Conservation (phyloP, 768 basidiomycete species). For the Cyclocybe cylindracea region DNA sequence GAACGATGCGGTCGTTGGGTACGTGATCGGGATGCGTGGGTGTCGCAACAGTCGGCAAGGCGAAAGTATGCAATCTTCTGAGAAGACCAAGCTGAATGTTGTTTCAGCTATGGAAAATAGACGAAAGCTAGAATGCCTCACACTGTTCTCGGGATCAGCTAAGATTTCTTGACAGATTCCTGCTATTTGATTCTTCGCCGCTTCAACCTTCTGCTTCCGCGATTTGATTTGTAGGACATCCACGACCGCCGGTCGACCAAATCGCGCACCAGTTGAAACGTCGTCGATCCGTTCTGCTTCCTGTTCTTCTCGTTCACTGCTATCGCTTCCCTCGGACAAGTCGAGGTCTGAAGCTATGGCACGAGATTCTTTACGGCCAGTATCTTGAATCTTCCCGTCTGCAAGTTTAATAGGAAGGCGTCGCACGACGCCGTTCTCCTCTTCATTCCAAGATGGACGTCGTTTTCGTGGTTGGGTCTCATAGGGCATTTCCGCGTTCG, state of each 20-base stretch:
- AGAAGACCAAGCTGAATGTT: slow-evolving; percentile 76
- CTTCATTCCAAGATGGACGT: slow-evolving; percentile 39
- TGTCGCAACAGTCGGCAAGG: slow-evolving; percentile 72
- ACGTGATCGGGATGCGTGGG: slow-evolving; percentile 71
- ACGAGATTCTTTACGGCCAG: slow-evolving; percentile 35
- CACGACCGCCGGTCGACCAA: slow-evolving; percentile 80
- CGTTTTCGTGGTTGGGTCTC: slow-evolving; percentile 62
- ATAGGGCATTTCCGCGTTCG: slow-evolving; percentile 76
- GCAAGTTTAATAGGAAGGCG: slow-evolving; percentile 86
- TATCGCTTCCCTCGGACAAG: slow-evolving; percentile 32
- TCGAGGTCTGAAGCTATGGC: slow-evolving; percentile 23
- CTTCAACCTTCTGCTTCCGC: slow-evolving; percentile 63
- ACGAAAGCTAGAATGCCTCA: slow-evolving; percentile 40
- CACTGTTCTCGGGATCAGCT: slow-evolving; percentile 93
- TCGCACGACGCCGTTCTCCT: slow-evolving; percentile 51
- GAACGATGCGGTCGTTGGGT: slow-evolving; percentile 76
- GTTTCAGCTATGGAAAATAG: not conserved
- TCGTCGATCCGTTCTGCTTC: slow-evolving; percentile 52
- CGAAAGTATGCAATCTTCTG: slow-evolving; percentile 86
- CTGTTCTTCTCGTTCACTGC: slow-evolving; percentile 25
- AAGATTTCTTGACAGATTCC: slow-evolving; percentile 91
- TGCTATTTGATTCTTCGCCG: slow-evolving; percentile 94
- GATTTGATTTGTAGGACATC: slow-evolving; percentile 71
- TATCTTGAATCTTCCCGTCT: slow-evolving; percentile 73
- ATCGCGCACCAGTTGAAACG: slow-evolving; percentile 80